phyloP scores from a whole-genome alignment of 345 rosid species.

The Gossypium thurberi region DNA sequence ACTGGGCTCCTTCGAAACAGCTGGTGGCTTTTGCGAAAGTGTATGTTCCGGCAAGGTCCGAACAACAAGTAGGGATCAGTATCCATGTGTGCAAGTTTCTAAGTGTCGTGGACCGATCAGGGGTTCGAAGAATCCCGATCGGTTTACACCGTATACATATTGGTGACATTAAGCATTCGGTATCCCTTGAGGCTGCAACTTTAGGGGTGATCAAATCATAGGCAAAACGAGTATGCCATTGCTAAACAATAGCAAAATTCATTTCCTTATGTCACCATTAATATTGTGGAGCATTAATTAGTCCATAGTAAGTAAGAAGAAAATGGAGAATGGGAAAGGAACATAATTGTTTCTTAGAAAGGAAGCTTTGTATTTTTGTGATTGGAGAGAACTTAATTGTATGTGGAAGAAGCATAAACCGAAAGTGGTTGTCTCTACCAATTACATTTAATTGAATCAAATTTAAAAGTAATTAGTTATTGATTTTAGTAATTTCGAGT shows the following conservation, averaged over 20 bases:
- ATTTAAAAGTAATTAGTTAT: background rate
- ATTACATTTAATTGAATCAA: background rate
- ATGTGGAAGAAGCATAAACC: background rate
- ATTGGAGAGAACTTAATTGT: background rate
- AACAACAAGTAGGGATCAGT: constrained; percentile 42
- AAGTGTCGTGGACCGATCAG: constrained; percentile 74
- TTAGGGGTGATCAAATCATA: constrained; percentile 51
- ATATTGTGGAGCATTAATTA: background rate
- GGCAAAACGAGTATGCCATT: background rate
- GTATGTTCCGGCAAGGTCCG: constrained; percentile 45
- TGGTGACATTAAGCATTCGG: constrained; percentile 49
- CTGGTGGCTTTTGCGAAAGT: constrained; percentile 65
- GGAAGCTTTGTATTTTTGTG: no score
- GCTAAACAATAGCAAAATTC: background rate
- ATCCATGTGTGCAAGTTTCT: constrained; percentile 80
- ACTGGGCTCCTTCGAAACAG: constrained; percentile 71
- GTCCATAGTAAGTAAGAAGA: no score
- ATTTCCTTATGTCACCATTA: background rate
- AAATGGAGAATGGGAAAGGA: no score
- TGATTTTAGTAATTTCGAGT: background rate
- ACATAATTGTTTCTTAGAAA: no score
- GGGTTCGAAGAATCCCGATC: constrained; percentile 75
- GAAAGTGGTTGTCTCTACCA: background rate
- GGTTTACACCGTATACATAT: constrained; percentile 68
- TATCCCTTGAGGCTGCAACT: constrained; percentile 50